Evolutionary conservation across 1,139 yeast species (phyloP), one percentile per base, ranked within the genome.

Genomic region (Yamadazyma diddensiae): DNA sequence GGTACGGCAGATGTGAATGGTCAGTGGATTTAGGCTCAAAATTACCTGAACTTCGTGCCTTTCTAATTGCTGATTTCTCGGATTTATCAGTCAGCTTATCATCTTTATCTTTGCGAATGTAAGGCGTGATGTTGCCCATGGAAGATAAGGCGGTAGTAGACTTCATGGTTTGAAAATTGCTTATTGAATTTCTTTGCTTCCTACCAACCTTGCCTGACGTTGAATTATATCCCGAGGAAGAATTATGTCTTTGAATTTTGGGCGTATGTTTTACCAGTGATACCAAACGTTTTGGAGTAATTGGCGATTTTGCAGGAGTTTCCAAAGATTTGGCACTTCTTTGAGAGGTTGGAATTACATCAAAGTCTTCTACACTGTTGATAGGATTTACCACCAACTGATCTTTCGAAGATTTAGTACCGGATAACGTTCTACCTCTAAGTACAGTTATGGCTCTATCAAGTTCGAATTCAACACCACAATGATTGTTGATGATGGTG

Each of bases 401-500:
- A 20, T 28, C 38, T 17, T 37, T 32, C 6, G 53, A 43, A n/a
- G 53, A 39, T 7, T 56, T 37, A 29, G 53, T 53, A 31, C 46
- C 52, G 0, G 70, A 57, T 7, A 85, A 74, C 21, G 85, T 64
- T 36, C 87, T 65, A 4, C 94, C 81, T 41, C 92, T 70, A 36
- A 88, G 58, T 7, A 61, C 53, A 15, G 80, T 70, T 5, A 90
- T 87, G 3, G 94, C 84, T 40, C 73, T 75, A 57, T 90, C 97
- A 28, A 92, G 61, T 0, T 90, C 85, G 56, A 90, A 82, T 50
- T 92, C 98, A 24, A 88, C 79, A 0, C 92, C 81, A 55, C 96
- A 87, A 50, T 87, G 96, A 53, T 90, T 90, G 43, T 81, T 73
- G 30, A 90, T 86, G 24, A 88, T 71, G 1, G 95, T 77, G 3